A percentile compares a stretch with the other conserved stretches of the same genome.
Evolutionary conservation across 768 basidiomycete species (phyloP).

Genomic region (Mycena rebaudengoi): DNA sequence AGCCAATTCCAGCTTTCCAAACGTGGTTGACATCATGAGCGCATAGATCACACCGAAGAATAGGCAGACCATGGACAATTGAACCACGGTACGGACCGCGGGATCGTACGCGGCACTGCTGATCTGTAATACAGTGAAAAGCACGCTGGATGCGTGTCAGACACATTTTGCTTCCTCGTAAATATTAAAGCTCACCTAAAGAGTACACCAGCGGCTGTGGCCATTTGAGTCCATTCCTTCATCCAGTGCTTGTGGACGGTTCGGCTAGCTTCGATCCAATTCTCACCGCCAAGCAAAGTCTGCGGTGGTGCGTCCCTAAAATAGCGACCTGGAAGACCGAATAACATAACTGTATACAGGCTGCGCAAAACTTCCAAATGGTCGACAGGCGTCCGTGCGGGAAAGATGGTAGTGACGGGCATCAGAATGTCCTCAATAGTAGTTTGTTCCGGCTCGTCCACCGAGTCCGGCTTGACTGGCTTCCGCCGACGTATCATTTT

Average conservation of each 20-base stretch:
- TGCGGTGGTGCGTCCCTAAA: not conserved
- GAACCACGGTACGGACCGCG: not conserved
- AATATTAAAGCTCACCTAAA: slow-evolving; percentile 5
- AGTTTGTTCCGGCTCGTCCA: not conserved
- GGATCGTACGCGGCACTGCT: not conserved
- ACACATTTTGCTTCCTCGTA: not conserved
- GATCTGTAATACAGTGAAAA: slow-evolving; percentile 4
- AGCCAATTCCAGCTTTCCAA: slow-evolving; percentile 1
- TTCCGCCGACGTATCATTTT: not conserved
- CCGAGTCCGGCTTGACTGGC: not conserved
- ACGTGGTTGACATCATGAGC: not conserved
- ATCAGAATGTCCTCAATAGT: not conserved
- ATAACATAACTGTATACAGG: not conserved
- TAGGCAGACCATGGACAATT: slow-evolving; percentile 2
- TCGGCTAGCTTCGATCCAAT: not conserved
- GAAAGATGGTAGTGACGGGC: not conserved
- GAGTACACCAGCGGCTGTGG: not conserved
- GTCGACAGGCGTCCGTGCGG: not conserved
- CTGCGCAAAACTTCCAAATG: not conserved
- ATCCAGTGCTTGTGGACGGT: not conserved
- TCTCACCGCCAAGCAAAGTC: slow-evolving; percentile 1
- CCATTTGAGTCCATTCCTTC: slow-evolving; percentile 2
- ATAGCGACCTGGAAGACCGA: slow-evolving; percentile 5
- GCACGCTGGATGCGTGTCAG: not conserved
- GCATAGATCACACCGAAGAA: slow-evolving; percentile 2